phyloP scores from a whole-genome alignment of 2,329 filamentous ascomycete species.

The Penicillium sp. region DNA sequence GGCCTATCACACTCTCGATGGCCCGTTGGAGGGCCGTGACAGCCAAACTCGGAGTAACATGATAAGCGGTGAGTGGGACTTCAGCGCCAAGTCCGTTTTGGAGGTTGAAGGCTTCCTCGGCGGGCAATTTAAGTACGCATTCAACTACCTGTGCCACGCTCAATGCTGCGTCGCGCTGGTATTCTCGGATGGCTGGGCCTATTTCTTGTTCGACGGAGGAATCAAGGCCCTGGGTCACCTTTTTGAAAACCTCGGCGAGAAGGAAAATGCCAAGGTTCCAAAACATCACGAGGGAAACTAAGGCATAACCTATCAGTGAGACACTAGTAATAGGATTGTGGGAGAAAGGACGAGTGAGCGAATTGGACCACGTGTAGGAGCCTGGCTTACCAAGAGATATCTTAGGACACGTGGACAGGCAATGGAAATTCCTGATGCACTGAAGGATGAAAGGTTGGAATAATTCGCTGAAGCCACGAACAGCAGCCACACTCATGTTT shows the following conservation, averaged over 20 bases:
- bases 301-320: neutral
- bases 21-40: conserved; percentile 15
- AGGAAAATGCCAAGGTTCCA: conserved; percentile 24
- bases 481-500: neutral
- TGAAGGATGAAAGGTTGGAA: conserved; percentile 14
- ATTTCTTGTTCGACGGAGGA: neutral
- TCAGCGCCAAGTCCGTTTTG: conserved; percentile 22
- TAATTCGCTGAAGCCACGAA: conserved; percentile 8
- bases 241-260: conserved; percentile 10
- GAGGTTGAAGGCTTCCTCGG: conserved; percentile 18
- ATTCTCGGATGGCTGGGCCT: neutral
- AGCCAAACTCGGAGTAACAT: conserved; percentile 22
- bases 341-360: no score
- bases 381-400: conserved; percentile 15
- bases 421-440: conserved; percentile 8
- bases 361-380: no score
- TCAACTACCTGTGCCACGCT: conserved; percentile 14
- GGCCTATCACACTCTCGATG: conserved; percentile 12
- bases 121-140: conserved; percentile 11
- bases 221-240: neutral
- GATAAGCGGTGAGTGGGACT: conserved; percentile 20
- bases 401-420: conserved; percentile 15
- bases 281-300: conserved; percentile 18
- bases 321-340: no score
- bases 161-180: conserved; percentile 4